Base-by-base conservation (phyloP, 805 yeast species). In the Teunomyces funiuensis region DNA sequence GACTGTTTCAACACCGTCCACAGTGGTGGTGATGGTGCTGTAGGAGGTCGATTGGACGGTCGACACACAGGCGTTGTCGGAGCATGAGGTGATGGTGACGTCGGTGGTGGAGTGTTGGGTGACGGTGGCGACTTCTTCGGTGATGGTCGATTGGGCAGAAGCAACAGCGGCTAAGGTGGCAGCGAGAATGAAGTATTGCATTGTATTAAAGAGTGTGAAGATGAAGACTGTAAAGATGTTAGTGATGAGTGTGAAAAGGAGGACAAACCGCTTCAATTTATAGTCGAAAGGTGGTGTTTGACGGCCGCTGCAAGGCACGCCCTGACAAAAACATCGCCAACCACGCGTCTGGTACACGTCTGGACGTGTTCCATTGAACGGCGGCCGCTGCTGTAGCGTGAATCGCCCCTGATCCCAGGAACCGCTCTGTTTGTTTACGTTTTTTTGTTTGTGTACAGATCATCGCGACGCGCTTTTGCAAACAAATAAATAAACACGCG, bases 1-100 rank as follows among this genome's bases (percentile, higher is more conserved):
- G 38, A 53, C 45, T 36, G 71, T 66, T 42, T 53, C 61, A 23
- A 49, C 52, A 50, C 67, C 69, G 28, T 53, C 44, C 34, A 65
- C 62, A 36, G 69, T 65, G 45, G 54, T 53, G 47, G 70, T 63
- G 45, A 58, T 62, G 39, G 50, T 52, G 27, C 46, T 26, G 18
- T 14, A 36, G 19, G 47, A 34, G 26, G 39, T 27, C 16, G 42
- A 27, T 9, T 18, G 36, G 7, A 41, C 53, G 22, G 57, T 42
- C 40, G 51, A 48, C 29, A 46, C 42, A 38, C 61, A 56, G 15
- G 37, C 44, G 40, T 55, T 22, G 47, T 52, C 43, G 37, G 56
- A 43, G 37, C 60, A 56, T 22, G 61, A 53, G 40, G 59, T 57
- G 52, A 58, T 50, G 46, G 63, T 58, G 45, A 54, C 53, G 31